These are phyloP conservation scores for Geranium rotundifolium DNA, from an alignment of 345 rosid species.

Conservation along the genomic window DNA sequence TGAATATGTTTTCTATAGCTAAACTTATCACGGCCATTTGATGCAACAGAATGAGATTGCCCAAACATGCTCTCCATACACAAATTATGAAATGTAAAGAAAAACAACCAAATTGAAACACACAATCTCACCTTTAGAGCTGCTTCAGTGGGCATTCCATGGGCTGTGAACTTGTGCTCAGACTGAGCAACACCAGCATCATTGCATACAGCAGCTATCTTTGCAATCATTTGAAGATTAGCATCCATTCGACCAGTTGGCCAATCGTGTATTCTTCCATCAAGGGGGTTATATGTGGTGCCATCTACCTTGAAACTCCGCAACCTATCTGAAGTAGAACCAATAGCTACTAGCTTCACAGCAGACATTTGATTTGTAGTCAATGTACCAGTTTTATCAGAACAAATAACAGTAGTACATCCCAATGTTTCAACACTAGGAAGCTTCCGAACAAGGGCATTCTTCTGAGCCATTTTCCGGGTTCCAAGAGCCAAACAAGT, in stretches of 20 bases:
- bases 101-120: neutral
- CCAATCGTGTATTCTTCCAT: constrained; percentile 59
- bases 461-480: constrained; percentile 69
- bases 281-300: constrained; percentile 45
- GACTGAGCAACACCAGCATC: constrained; percentile 44
- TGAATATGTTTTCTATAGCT: neutral
- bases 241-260: constrained; percentile 37
- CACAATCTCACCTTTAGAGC: constrained; percentile 43
- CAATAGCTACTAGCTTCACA: constrained; percentile 55
- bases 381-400: constrained; percentile 69
- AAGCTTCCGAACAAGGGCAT: constrained; percentile 59
- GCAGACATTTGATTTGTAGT: constrained; percentile 76
- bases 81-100: neutral
- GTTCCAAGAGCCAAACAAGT: constrained; percentile 70
- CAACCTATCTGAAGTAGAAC: constrained; percentile 20
- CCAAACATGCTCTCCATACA: neutral
- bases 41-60: neutral
- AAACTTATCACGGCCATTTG: too few species aligned
- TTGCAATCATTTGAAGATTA: constrained; percentile 58
- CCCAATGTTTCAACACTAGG: constrained; percentile 76
- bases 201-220: constrained; percentile 53
- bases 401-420: constrained; percentile 69
- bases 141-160: constrained; percentile 75
- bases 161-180: constrained; percentile 42
- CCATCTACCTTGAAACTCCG: constrained; percentile 56